A percentile compares a stretch with the other conserved stretches of the same genome.
These are phyloP conservation scores for Trifolium fragiferum DNA, from an alignment of 306 rosid species.

Conservation along the genomic window DNA sequence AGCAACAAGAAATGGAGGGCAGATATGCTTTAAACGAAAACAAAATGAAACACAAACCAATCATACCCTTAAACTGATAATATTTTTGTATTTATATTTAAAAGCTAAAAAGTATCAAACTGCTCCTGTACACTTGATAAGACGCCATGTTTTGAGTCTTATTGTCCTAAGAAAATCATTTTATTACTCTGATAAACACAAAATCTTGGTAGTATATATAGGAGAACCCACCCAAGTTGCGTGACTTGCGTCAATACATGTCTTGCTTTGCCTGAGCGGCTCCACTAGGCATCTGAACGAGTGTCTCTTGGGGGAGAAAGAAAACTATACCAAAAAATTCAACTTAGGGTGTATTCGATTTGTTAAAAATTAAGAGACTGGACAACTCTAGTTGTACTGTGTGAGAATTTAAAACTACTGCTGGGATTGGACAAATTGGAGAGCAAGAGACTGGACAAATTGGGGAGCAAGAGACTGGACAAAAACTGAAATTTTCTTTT, in stretches of 20 bases:
- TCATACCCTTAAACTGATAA: not conserved
- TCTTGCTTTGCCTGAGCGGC: not conserved
- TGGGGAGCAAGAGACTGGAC: no score
- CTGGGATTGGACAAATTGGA: no score
- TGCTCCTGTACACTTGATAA: not conserved
- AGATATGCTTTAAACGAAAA: conserved; percentile 1
- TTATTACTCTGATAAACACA: not conserved
- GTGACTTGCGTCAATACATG: not conserved
- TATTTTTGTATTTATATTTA: not conserved
- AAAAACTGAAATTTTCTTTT: no score
- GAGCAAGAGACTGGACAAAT: no score
- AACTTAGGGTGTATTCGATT: not conserved
- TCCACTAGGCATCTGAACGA: not conserved
- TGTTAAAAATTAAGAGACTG: no score
- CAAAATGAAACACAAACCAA: not conserved
- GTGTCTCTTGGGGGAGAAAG: not conserved
- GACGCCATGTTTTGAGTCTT: not conserved
- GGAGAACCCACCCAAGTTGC: not conserved
- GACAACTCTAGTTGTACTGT: no score
- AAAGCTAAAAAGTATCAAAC: not conserved
- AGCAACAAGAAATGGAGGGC: not conserved
- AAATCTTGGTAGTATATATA: conserved; percentile 8
- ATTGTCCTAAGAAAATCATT: not conserved
- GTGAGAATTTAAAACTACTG: no score
- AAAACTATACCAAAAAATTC: not conserved